phyloP scores from a whole-genome alignment of 75 land plant genomes.

The Sequoiadendron giganteum region DNA sequence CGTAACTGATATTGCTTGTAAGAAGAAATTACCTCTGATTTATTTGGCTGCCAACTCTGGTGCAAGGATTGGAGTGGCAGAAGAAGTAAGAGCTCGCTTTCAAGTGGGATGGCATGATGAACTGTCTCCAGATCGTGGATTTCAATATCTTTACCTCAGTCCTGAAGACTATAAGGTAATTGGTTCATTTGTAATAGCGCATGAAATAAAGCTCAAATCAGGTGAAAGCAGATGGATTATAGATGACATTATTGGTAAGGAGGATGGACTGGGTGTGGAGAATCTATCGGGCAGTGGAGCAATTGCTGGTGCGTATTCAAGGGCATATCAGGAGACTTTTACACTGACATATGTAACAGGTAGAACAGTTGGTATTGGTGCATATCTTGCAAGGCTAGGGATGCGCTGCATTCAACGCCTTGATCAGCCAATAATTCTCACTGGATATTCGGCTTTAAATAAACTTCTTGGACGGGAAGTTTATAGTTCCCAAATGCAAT shows the following conservation, averaged over 20 bases:
- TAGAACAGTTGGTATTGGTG: conserved; percentile 96
- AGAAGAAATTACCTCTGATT: conserved; percentile 79
- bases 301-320: conserved; percentile 92
- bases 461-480: conserved; percentile 97
- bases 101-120: conserved; percentile 89
- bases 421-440: conserved; percentile 94
- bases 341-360: conserved; percentile 98
- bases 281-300: conserved; percentile 97
- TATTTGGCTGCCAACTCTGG: conserved; percentile 98
- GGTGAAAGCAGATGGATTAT: conserved; percentile 90
- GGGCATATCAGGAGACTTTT: conserved; percentile 91
- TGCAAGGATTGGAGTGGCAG: conserved; percentile 92
- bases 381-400: conserved; percentile 96
- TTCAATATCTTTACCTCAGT: conserved; percentile 86
- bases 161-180: conserved; percentile 76
- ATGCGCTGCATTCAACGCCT: conserved; percentile 97
- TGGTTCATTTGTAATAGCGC: conserved; percentile 76
- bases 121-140: conserved; percentile 80
- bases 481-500: conserved; percentile 98
- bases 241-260: conserved; percentile 85
- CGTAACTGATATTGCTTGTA: conserved; percentile 84
- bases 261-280: conserved; percentile 97
- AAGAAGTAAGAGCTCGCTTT: conserved; percentile 90
- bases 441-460: conserved; percentile 94
- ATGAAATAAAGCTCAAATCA: conserved; percentile 63